Evolutionary conservation across 768 basidiomycete species (phyloP).

Genomic region (Psilocybe subaeruginosa): DNA sequence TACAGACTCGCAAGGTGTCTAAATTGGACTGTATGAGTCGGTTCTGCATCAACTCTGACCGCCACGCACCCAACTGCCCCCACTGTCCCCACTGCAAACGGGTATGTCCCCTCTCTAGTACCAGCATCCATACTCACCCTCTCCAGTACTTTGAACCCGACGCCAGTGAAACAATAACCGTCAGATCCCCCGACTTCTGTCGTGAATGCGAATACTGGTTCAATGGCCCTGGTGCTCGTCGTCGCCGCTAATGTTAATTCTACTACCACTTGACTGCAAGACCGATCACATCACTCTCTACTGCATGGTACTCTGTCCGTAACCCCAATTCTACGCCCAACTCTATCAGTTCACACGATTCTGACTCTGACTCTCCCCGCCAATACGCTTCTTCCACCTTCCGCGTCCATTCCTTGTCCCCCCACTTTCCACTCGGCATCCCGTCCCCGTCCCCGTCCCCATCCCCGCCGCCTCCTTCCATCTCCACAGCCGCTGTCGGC

Average conservation of each 20-base stretch:
- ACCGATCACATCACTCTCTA: slow-evolving; percentile 84
- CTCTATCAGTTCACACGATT: slow-evolving; percentile 21
- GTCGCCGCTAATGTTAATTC: slow-evolving; percentile 24
- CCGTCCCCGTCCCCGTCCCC: slow-evolving; percentile 58
- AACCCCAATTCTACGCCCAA: slow-evolving; percentile 39
- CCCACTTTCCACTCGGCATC: slow-evolving; percentile 67
- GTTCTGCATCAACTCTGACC: slow-evolving; percentile 40
- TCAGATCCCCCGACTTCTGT: slow-evolving; percentile 55
- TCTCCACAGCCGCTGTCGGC: slow-evolving; percentile 50
- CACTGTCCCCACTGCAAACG: slow-evolving; percentile 47
- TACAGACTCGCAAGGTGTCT: slow-evolving; percentile 42
- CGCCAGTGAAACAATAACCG: slow-evolving; percentile 59
- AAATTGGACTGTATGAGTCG: slow-evolving; percentile 59
- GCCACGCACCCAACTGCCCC: slow-evolving; percentile 36
- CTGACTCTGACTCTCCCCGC: slow-evolving; percentile 30
- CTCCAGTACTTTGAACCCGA: slow-evolving; percentile 75
- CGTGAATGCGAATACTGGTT: slow-evolving; percentile 63
- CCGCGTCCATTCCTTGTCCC: slow-evolving; percentile 80
- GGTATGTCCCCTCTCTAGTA: slow-evolving; percentile 32
- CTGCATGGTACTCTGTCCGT: slow-evolving; percentile 82
- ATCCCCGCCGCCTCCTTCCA: slow-evolving; percentile 55
- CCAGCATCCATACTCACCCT: slow-evolving; percentile 6
- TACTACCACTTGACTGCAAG: slow-evolving; percentile 73
- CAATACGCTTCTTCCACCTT: slow-evolving; percentile 87
- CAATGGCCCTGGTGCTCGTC: slow-evolving; percentile 47